Evolutionary conservation across 2,329 filamentous ascomycete species (phyloP), one percentile per base, ranked within the genome.

Genomic region (Dactylellina cionopaga): DNA sequence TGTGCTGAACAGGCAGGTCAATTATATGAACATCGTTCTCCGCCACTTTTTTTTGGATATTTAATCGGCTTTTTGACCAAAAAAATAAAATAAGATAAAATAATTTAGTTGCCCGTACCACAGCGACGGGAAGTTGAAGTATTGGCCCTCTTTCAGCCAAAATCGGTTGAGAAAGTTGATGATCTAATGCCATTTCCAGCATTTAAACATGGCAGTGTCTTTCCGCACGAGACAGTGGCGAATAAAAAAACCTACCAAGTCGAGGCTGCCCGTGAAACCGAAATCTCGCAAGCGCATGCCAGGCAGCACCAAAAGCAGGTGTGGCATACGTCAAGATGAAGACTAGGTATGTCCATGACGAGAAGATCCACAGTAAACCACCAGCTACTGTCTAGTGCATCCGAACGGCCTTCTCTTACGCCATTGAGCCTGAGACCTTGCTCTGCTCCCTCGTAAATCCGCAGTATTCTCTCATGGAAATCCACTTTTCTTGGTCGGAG

Each of bases 261-360:
- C 33, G 15, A 27, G 31, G 19, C 22, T 29, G n/a, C 17, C 43
- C 56, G 43, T 60, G 31, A 49, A 49, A 49, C 56, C 29, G 17
- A 35, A 11, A 44, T n/a, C n/a, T n/a, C 19, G 41, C 10, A 17
- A 44, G 15, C 35, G 11, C 39, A 43, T n/a, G 33, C 15, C 13
- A 17, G 13, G 15, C n/a, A n/a, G 51, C 22, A 27, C 56, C 56
- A 49, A 15, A 60, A 39, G 56, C 56, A 51, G 27, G 43, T n/a
- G 56, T 43, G 41, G 58, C 58, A 63, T 63, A 63, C 58, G 44
- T 63, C 58, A 63, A 46, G 31, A n/a, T n/a, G n/a, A n/a, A n/a
- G n/a, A n/a, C n/a, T n/a, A n/a, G n/a, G n/a, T n/a, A n/a, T n/a
- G n/a, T n/a, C n/a, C 41, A 55, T 55, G 51, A 55, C 51, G 51